Percentiles rank a stretch among this genome's conserved stretches.
Evolutionary conservation across 2,329 filamentous ascomycete genomes (phyloP).

Genomic region (Hypoxylon sp.): DNA sequence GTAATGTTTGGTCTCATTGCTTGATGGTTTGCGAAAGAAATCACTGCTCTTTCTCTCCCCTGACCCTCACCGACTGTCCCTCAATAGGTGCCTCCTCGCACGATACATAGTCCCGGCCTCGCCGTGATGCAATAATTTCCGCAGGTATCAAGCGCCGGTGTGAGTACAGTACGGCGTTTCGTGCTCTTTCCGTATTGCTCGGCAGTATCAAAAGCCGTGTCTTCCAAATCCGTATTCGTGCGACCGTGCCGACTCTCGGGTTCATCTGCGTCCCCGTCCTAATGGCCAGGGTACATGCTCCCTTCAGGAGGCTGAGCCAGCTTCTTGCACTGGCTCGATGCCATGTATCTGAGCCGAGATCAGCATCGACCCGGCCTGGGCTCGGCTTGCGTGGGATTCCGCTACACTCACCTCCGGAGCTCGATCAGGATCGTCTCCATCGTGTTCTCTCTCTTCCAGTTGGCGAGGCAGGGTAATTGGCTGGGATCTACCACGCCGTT

Average conservation of each 20-base stretch:
- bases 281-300: conserved; percentile 51
- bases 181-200: not conserved
- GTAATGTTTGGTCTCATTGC: conserved; percentile 4
- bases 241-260: not conserved
- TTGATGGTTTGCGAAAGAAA: conserved; percentile 11
- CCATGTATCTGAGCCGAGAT: conserved; percentile 78
- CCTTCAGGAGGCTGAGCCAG: conserved; percentile 92
- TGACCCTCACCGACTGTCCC: too few relatives aligned
- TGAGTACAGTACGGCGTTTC: not conserved
- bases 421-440: conserved; percentile 95
- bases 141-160: not conserved
- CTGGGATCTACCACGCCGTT: conserved; percentile 85
- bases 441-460: conserved; percentile 92
- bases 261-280: conserved; percentile 6
- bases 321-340: conserved; percentile 89
- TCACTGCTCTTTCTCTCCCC: not conserved
- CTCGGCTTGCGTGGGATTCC: conserved; percentile 20
- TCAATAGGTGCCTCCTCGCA: not conserved
- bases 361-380: conserved; percentile 25
- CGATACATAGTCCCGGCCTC: not conserved
- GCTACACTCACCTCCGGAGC: conserved; percentile 70
- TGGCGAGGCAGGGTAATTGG: conserved; percentile 82
- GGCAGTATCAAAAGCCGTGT: not conserved
- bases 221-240: not conserved
- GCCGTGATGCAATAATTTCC: not conserved